Conservation (phyloP, 2,329 filamentous ascomycete species). For the Parascedosporium putredinis region DNA sequence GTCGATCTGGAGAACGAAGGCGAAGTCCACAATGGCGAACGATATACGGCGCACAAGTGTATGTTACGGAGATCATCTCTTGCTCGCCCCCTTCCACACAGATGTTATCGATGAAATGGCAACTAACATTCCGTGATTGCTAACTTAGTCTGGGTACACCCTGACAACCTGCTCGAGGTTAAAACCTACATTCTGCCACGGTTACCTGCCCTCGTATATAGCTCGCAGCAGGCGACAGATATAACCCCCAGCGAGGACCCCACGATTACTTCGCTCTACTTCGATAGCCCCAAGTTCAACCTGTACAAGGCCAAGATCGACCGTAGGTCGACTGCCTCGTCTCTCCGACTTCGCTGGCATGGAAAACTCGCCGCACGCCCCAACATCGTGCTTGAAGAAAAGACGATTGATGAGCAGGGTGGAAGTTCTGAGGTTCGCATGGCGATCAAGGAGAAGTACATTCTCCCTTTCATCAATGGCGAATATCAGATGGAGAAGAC, state of each 20-base stretch:
- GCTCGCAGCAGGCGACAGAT: conserved; percentile 73
- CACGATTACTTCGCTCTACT: conserved; percentile 90
- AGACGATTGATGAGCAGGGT: conserved; percentile 67
- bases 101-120: neutral
- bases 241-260: conserved; percentile 75
- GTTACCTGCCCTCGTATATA: conserved; percentile 86
- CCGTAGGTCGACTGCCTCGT: conserved; percentile 63
- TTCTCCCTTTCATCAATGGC: conserved; percentile 75
- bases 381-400: conserved; percentile 81
- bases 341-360: conserved; percentile 83
- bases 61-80: conserved; percentile 22
- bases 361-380: conserved; percentile 70
- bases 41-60: conserved; percentile 83
- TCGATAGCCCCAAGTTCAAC: conserved; percentile 78
- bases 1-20: conserved; percentile 40
- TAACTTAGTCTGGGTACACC: conserved; percentile 85
- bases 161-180: conserved; percentile 90
- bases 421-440: conserved; percentile 71
- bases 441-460: conserved; percentile 86
- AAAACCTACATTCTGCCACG: conserved; percentile 91
- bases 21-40: conserved; percentile 54
- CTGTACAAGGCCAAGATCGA: conserved; percentile 82
- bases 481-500: conserved; percentile 90
- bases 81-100: neutral
- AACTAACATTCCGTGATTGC: conserved; percentile 18